Base-by-base conservation (phyloP, 768 basidiomycete genomes). In the Tylopilus cervinicoccineus region DNA sequence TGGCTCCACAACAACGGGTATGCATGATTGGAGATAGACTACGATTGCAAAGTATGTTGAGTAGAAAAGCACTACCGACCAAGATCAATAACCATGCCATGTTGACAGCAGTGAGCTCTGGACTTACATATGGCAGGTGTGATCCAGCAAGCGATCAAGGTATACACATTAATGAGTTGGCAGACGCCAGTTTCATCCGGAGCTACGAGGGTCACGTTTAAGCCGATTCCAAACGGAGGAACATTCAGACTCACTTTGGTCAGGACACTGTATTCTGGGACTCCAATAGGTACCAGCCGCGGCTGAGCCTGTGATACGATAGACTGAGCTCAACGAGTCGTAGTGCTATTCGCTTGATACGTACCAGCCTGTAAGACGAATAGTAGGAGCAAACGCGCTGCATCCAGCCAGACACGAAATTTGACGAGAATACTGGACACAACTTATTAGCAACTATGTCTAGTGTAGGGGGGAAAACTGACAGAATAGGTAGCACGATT, bases 331-430 rank as follows among this genome's bases (percentile, higher is more conserved):
- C 40, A 43, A 37, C 28, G 6, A 34, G 38, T 12, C 4, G 36
- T 13, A 31, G 16, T 9, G 41, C 28, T 24, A 16, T 23, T 12
- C 27, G 31, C 19, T 27, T 22, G 22, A 33, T 31, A 62, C 65
- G n/a, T 53, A 79, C 80, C 76, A 16, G 73, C 61, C 45, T 83
- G 80, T 22, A 61, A 58, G 12, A 72, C 33, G 9, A 78, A 48
- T 17, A 83, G 61, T 38, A 79, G 69, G 23, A 73, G 40, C 23
- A 82, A 57, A 26, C 80, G 72, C 11, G 77, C 75, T 1, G 69
- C 70, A 55, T 84, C 82, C 5, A 81, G 58, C 79, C 79, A 82
- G 13, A 66, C 56, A 32, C 78, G 70, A 40, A 81, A 83, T 33
- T 64, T 50, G 2, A 76, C 58, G 29, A 80, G 56, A 22, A 80